Percentiles rank a stretch among this genome's conserved stretches.
Conservation (phyloP, 305 asterid species). For the Fraxinus sp. region DNA sequence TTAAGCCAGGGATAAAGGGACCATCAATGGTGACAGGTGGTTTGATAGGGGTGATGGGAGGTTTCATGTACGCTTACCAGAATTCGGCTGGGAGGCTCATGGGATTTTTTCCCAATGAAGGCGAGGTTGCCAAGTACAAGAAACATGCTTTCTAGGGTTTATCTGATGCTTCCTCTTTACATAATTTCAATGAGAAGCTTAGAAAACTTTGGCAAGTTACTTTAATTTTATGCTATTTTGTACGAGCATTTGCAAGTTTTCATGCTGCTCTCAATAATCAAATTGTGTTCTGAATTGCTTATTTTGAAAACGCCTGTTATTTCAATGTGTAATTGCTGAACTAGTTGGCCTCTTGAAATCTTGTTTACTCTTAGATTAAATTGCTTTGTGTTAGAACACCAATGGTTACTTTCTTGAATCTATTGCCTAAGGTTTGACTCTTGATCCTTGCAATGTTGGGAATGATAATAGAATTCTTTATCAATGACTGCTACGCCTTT, state of each 20-base stretch:
- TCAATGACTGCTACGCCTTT: background rate
- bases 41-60: conserved; percentile 84
- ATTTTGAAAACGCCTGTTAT: background rate
- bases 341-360: background rate
- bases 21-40: conserved; percentile 99
- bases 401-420: background rate
- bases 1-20: conserved; percentile 90
- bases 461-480: background rate
- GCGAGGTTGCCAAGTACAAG: conserved; percentile 91
- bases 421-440: background rate
- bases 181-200: background rate
- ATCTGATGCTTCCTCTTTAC: background rate
- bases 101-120: conserved; percentile 96
- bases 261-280: background rate
- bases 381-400: background rate
- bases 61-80: conserved; percentile 96
- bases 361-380: background rate
- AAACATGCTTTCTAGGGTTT: conserved; percentile 39
- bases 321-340: background rate
- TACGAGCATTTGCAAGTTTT: background rate
- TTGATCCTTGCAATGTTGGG: background rate
- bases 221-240: background rate
- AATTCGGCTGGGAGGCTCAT: conserved; percentile 94
- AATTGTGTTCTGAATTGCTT: background rate
- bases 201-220: background rate